Conservation (phyloP, 1,284 basidiomycete genomes). For the Exobasidium cylindrosporum region DNA sequence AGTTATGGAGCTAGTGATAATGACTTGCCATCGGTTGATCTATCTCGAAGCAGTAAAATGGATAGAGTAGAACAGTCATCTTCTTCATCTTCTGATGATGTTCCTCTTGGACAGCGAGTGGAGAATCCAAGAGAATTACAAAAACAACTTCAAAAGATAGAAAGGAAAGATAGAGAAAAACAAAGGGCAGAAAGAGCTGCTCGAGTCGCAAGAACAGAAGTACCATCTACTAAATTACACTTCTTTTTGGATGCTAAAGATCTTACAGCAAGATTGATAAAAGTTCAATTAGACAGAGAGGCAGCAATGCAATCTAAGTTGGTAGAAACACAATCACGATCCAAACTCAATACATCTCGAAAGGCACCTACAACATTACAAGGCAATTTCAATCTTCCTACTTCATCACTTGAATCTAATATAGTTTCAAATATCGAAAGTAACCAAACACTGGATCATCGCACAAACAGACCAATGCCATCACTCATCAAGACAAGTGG, state of each 20-base stretch:
- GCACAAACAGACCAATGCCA: neutral
- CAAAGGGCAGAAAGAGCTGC: neutral
- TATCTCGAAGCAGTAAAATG: too few relatives aligned
- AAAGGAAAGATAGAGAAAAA: neutral
- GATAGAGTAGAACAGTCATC: neutral
- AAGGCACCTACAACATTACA: neutral
- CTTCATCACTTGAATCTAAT: neutral
- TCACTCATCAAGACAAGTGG: neutral
- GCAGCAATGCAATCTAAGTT: neutral
- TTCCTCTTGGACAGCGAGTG: slow-evolving; percentile 10
- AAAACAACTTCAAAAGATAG: neutral
- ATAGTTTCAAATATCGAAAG: neutral
- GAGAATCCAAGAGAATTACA: slow-evolving; percentile 6
- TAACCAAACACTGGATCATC: too few relatives aligned
- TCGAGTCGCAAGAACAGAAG: neutral
- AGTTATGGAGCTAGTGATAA: slow-evolving; percentile 24
- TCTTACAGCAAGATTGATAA: neutral
- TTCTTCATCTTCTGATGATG: slow-evolving; percentile 15
- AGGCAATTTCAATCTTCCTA: too few relatives aligned
- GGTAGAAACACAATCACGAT: neutral
- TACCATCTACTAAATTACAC: neutral
- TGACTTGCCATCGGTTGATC: neutral
- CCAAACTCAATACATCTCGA: neutral
- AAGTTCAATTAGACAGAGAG: slow-evolving; percentile 1
- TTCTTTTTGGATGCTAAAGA: neutral